Evolutionary conservation across 1,284 basidiomycete species (phyloP).

Genomic region (Cryptococcus sp.): DNA sequence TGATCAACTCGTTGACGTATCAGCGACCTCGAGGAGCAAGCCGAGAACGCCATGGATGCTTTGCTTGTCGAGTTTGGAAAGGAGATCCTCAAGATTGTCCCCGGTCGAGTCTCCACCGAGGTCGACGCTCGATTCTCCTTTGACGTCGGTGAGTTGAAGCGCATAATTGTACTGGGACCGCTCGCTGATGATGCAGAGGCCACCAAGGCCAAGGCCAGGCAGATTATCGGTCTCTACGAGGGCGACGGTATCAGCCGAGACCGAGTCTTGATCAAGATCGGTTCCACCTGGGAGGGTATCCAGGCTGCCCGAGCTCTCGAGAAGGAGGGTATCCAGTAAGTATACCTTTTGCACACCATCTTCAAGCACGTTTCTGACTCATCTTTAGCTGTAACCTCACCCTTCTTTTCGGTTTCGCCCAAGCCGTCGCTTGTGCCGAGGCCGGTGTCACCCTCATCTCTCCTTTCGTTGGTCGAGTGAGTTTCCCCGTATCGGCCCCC

Average conservation of each 20-base stretch:
- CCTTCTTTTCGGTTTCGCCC: constrained; percentile 94
- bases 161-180: not conserved
- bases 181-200: constrained; percentile 17
- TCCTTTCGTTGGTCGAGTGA: constrained; percentile 93
- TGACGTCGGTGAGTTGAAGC: constrained; percentile 58
- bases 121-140: constrained; percentile 97
- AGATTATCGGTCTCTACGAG: constrained; percentile 91
- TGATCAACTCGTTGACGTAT: not conserved
- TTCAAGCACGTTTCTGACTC: not conserved
- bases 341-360: not conserved
- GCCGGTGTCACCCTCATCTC: constrained; percentile 97
- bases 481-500: constrained; percentile 32
- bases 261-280: constrained; percentile 96
- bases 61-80: constrained; percentile 94
- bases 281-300: constrained; percentile 99
- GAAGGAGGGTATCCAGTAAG: constrained; percentile 75
- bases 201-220: constrained; percentile 62
- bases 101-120: constrained; percentile 97
- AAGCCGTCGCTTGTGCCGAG: constrained; percentile 98
- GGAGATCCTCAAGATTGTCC: constrained; percentile 92
- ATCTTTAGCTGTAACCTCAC: constrained; percentile 82
- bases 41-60: constrained; percentile 75
- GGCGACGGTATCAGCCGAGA: constrained; percentile 86
- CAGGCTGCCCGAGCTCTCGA: constrained; percentile 97
- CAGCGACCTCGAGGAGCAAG: constrained; percentile 61